Evolutionary conservation across 1,139 yeast genomes (phyloP).

Genomic region (Yamadazyma dushanensis): DNA sequence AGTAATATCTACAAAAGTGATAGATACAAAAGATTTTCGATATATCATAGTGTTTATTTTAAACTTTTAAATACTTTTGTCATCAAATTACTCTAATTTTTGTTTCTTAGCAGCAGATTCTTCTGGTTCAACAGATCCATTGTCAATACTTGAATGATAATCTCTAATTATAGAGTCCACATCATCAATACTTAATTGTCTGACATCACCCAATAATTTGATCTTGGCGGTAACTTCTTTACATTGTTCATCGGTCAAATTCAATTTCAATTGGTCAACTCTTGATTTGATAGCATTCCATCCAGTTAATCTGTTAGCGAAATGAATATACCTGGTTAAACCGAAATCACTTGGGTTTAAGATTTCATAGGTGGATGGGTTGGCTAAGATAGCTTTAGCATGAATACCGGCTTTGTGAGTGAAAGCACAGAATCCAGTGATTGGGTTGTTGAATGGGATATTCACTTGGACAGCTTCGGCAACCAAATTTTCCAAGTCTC

Average conservation of each 20-base stretch:
- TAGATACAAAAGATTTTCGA: too few relatives aligned
- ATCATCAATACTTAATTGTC: conserved; percentile 49
- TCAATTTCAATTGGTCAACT: conserved; percentile 49
- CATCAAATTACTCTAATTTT: conserved; percentile 6
- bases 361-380: conserved; percentile 61
- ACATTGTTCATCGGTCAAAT: conserved; percentile 55
- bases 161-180: conserved; percentile 50
- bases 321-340: conserved; percentile 56
- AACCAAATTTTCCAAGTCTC: conserved; percentile 57
- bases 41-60: too few relatives aligned
- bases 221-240: conserved; percentile 55
- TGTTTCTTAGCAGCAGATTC: conserved; percentile 12
- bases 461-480: conserved; percentile 60
- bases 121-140: conserved; percentile 7
- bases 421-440: conserved; percentile 63
- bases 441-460: conserved; percentile 60
- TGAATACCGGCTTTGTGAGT: conserved; percentile 65
- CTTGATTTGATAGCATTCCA: conserved; percentile 53
- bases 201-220: conserved; percentile 56
- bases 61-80: background rate
- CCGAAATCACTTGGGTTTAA: conserved; percentile 59
- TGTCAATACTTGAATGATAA: conserved; percentile 24
- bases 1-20: too few relatives aligned
- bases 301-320: conserved; percentile 60
- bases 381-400: conserved; percentile 60